These are phyloP conservation scores for Musa troglodytarum DNA, from an alignment of 176 grass and related monocot genomes.

Conservation along the genomic window DNA sequence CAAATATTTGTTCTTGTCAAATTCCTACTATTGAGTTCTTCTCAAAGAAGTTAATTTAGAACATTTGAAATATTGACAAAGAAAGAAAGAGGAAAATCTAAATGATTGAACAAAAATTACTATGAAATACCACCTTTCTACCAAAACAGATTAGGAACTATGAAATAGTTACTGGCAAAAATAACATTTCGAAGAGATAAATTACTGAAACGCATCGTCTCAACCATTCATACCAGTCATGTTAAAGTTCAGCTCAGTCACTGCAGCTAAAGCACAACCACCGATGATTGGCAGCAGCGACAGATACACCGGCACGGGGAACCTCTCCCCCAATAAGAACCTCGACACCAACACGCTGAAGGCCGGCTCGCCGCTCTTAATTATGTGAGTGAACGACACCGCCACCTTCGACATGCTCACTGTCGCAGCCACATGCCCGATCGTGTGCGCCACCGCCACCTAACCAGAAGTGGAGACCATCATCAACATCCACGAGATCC, in stretches of 20 bases:
- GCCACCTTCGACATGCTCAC: constrained; percentile 98
- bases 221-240: constrained; percentile 47
- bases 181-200: no score
- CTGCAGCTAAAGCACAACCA: constrained; percentile 69
- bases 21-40: no score
- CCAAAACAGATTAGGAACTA: no score
- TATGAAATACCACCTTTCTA: no score
- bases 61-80: no score
- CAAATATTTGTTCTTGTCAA: no score
- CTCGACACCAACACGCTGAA: constrained; percentile 84
- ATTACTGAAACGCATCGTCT: neutral
- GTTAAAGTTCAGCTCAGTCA: constrained; percentile 96
- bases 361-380: constrained; percentile 92
- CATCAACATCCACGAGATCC: neutral
- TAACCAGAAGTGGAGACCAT: constrained; percentile 13
- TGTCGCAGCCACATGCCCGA: constrained; percentile 91
- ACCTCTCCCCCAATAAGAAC: constrained; percentile 61
- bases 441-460: constrained; percentile 93
- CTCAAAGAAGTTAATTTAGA: no score
- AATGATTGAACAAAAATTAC: no score
- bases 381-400: constrained; percentile 95
- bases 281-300: constrained; percentile 86
- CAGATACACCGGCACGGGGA: constrained; percentile 65
- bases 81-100: no score
- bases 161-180: no score